Base-by-base conservation (phyloP, 176 grass and related monocot genomes). In the Typha latifolia region DNA sequence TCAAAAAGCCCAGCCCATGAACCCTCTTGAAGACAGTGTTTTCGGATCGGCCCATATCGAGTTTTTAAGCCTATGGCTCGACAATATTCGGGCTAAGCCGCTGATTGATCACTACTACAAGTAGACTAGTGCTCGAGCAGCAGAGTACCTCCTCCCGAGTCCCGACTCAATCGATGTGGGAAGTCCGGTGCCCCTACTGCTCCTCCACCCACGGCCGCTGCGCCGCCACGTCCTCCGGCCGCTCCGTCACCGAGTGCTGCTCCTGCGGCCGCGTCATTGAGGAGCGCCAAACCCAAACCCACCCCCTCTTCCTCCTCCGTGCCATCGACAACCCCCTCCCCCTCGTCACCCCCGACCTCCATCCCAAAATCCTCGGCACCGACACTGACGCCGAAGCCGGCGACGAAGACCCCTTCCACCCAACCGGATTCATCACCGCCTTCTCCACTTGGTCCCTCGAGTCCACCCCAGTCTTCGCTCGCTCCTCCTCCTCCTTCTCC, bases 391-490 rank as follows among this genome's bases (percentile, higher is more conserved):
- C 68, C 23, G 48, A 8, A 55, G 66, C 0, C 52, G 47, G 63
- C 19, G 89, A 87, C 3, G 78, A 85, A 2, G 88, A 92, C 49
- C 88, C 93, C 48, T 99, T 99, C 76, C 89, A 84, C 57, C 86
- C 94, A 12, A 79, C 89, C 15, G 94, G 94, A 8, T 93, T 99
- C 71, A 76, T 99, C 66, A 93, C 85, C 67, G 85, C 94, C 74
- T 99, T 99, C 86, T 99, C 94, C 67, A 83, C 84, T 65, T 93
- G 84, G 72, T 99, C 94, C 63, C 81, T 93, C 76, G 89, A 99
- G 67, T 86, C 82, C 64, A 71, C 86, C 52, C 94, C 94, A 2
- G 75, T 99, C 62, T 85, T 92, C 80, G 86, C 76, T 32, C 89
- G 81, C 78, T 92, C 89, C 34, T 75, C 89, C 13, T 78, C 86